These are phyloP conservation scores for Artemisia tridentata DNA, from an alignment of 129 eudicot genomes.

Conservation along the genomic window DNA sequence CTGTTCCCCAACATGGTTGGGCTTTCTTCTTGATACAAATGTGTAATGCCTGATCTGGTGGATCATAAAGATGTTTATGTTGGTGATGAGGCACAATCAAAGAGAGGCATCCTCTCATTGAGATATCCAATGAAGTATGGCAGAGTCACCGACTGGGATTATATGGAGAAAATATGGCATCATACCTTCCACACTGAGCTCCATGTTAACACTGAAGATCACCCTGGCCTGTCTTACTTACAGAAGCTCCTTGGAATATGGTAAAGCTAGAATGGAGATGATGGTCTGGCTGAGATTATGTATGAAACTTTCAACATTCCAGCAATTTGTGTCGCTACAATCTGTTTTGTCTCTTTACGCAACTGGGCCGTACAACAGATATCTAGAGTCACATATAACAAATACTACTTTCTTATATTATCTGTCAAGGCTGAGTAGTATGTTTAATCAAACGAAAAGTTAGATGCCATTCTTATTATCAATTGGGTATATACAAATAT, in stretches of 20 bases:
- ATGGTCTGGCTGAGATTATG: slow-evolving; percentile 73
- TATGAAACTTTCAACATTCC: slow-evolving; percentile 72
- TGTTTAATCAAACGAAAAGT: no score
- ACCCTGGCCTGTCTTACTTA: slow-evolving; percentile 72
- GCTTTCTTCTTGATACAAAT: no score
- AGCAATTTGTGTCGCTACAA: slow-evolving; percentile 72
- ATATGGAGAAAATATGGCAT: slow-evolving; percentile 91
- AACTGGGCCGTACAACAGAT: slow-evolving; percentile 81
- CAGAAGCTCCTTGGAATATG: slow-evolving; percentile 71
- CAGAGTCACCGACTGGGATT: slow-evolving; percentile 87
- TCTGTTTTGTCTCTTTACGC: slow-evolving; percentile 75
- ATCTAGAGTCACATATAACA: no score
- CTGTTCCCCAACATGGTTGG: slow-evolving; percentile 76
- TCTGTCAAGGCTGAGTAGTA: no score
- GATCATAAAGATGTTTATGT: slow-evolving; percentile 76
- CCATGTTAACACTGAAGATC: slow-evolving; percentile 88
- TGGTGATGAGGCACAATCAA: slow-evolving; percentile 77
- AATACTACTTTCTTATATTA: no score
- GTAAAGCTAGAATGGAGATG: slow-evolving; percentile 68
- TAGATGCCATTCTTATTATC: no score
- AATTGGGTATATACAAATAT: no score
- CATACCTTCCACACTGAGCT: slow-evolving; percentile 84
- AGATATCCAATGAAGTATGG: slow-evolving; percentile 73
- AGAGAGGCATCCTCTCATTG: slow-evolving; percentile 76
- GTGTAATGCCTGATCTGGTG: slow-evolving; percentile 67